Percentiles rank a stretch among this genome's conserved stretches.
These are phyloP conservation scores for Eimeria necatrix DNA, from an alignment of 169 alveolate species.

Conservation along the genomic window DNA sequence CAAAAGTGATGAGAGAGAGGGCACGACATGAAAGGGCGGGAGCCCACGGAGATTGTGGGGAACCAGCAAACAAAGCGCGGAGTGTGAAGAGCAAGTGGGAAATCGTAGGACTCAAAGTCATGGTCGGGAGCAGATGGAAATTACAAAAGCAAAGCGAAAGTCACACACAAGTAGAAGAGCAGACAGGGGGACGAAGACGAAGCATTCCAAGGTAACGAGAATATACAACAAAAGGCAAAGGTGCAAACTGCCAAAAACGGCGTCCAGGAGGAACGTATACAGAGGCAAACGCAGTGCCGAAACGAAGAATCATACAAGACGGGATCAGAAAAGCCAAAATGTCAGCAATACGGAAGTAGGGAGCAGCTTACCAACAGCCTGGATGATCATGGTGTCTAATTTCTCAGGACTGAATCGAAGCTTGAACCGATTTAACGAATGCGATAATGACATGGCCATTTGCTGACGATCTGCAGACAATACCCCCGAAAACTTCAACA, in stretches of 20 bases:
- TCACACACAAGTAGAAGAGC: background rate
- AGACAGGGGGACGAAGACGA: slow-evolving; percentile 75
- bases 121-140: no score
- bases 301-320: background rate
- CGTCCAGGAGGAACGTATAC: background rate
- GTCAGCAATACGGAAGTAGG: background rate
- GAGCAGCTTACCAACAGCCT: slow-evolving; percentile 95
- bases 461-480: slow-evolving; percentile 85
- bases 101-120: no score
- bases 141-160: no score
- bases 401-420: slow-evolving; percentile 99
- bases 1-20: no score
- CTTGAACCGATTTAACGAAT: slow-evolving; percentile 96
- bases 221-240: background rate
- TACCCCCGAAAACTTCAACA: slow-evolving; percentile 43
- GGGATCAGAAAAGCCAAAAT: background rate
- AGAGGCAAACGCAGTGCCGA: background rate
- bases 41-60: slow-evolving; percentile 62
- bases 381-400: slow-evolving; percentile 99
- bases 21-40: no score
- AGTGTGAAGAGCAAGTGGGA: no score
- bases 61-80: background rate
- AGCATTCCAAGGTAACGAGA: background rate
- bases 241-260: background rate
- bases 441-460: slow-evolving; percentile 95